Conservation (phyloP, 2,329 filamentous ascomycete species). For the Colletotrichum sp. region DNA sequence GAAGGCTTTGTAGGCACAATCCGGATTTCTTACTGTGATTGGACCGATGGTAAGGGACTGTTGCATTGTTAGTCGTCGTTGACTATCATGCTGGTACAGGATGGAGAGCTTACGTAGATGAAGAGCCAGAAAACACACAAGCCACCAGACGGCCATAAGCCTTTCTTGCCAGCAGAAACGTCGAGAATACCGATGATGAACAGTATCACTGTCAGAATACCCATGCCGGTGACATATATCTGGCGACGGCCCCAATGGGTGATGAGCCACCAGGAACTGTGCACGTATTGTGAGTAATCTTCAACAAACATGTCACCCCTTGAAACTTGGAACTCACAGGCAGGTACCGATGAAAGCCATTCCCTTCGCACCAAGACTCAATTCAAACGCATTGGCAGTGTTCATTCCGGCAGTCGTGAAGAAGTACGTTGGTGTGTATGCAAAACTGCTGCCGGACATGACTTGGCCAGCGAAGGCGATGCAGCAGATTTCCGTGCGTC, state of each 20-base stretch:
- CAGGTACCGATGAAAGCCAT: slow-evolving; percentile 42
- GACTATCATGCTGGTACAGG: rapidly evolving
- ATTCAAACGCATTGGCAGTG: slow-evolving; percentile 40
- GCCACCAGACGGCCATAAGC: slow-evolving; percentile 43
- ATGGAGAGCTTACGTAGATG: slow-evolving; percentile 30
- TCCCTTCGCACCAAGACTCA: slow-evolving; percentile 45
- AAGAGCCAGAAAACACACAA: slow-evolving; percentile 49
- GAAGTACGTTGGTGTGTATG: slow-evolving; percentile 50
- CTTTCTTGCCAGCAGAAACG: slow-evolving; percentile 41
- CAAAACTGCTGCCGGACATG: slow-evolving; percentile 42
- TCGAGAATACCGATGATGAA: slow-evolving; percentile 45
- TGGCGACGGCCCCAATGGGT: slow-evolving; percentile 44
- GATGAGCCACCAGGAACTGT: slow-evolving; percentile 48
- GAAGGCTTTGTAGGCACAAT: background rate
- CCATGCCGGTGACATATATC: slow-evolving; percentile 46
- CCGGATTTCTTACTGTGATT: slow-evolving; percentile 42
- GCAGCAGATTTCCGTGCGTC: slow-evolving; percentile 49
- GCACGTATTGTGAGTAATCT: slow-evolving; percentile 32
- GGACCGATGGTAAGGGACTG: slow-evolving; percentile 45
- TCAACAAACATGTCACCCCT: background rate
- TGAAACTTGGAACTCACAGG: slow-evolving; percentile 23
- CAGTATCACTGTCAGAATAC: slow-evolving; percentile 42
- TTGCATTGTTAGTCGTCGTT: background rate
- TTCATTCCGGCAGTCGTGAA: slow-evolving; percentile 49
- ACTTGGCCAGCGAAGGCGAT: slow-evolving; percentile 46